Evolutionary conservation across 441 rosid genomes (phyloP).

Genomic region (Adansonia rubrostipa): DNA sequence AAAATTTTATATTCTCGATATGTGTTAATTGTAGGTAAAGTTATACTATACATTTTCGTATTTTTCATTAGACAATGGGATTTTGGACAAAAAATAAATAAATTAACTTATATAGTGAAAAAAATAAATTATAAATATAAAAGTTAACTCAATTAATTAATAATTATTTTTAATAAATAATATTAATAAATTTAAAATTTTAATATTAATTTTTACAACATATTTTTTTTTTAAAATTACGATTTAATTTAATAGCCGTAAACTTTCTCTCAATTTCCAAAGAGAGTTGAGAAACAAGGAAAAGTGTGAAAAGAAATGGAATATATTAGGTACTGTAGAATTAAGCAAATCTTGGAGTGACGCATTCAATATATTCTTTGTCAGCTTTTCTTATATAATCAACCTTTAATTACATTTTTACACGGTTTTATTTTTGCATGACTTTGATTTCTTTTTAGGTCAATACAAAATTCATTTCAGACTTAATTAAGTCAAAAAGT

Average conservation of each 20-base stretch:
- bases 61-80: neutral
- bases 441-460: conserved; percentile 15
- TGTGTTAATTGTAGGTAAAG: too few species aligned
- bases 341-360: neutral
- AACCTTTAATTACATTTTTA: neutral
- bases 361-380: neutral
- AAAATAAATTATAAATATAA: neutral
- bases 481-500: neutral
- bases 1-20: neutral
- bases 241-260: neutral
- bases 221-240: too few species aligned
- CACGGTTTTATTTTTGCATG: neutral
- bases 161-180: too few species aligned
- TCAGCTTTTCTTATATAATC: neutral
- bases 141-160: too few species aligned
- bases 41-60: neutral
- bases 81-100: neutral
- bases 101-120: neutral
- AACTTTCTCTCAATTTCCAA: neutral
- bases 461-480: conserved; percentile 10
- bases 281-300: neutral
- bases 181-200: too few species aligned
- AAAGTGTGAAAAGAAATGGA: conserved; percentile 11
- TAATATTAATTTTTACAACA: too few species aligned
- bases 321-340: neutral